Conservation (phyloP, 2,329 filamentous ascomycete genomes). For the Dryadomyces quercivorus region DNA sequence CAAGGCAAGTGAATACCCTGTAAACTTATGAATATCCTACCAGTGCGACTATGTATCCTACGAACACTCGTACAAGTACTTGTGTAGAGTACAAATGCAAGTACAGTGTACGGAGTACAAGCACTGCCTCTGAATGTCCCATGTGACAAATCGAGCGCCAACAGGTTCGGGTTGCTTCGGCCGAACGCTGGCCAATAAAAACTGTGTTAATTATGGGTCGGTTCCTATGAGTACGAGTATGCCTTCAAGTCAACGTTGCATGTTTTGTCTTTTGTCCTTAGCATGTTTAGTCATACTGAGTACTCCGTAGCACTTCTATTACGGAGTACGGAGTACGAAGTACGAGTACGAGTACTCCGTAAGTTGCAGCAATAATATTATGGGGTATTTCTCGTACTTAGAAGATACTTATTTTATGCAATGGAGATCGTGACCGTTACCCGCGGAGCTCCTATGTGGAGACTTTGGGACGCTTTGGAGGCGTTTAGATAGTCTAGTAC, state of each 20-base stretch:
- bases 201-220: neutral
- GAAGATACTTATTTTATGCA: neutral
- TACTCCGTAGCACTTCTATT: neutral
- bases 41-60: no score
- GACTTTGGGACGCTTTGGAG: neutral
- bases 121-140: neutral
- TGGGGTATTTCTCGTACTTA: neutral
- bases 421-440: constrained; percentile 1
- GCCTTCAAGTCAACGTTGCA: neutral
- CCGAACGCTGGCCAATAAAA: neutral
- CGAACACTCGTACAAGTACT: neutral
- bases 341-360: neutral
- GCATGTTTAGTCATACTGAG: neutral
- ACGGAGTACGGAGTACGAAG: neutral
- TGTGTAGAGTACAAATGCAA: no score
- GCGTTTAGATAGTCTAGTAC: neutral
- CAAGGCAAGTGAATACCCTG: no score
- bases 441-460: neutral
- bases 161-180: no score
- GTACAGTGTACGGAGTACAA: neutral
- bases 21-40: no score
- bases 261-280: neutral
- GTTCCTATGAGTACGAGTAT: no score
- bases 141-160: no score
- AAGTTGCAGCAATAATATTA: neutral